A percentile compares a stretch with the other conserved stretches of the same genome.
Conservation (phyloP, 1,284 basidiomycete genomes). For the Boletus semigastroideus region DNA sequence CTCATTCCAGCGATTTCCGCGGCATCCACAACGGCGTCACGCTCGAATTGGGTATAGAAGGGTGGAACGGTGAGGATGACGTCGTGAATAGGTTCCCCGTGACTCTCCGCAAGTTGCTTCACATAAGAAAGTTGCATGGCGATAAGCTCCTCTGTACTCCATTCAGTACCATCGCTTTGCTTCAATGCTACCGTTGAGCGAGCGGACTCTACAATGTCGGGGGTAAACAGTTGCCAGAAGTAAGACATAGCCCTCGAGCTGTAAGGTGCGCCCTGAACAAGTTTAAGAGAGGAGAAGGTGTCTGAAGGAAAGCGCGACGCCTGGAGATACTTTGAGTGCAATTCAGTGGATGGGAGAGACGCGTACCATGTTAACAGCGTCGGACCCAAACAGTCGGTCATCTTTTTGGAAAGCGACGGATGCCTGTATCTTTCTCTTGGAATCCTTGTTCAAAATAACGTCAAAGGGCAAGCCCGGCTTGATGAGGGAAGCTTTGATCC, state of each 20-base stretch:
- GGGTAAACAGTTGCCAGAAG: conserved; percentile 65
- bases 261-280: conserved; percentile 77
- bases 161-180: conserved; percentile 64
- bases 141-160: conserved; percentile 88
- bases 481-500: conserved; percentile 94
- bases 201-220: conserved; percentile 55
- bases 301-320: conserved; percentile 89
- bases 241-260: conserved; percentile 63
- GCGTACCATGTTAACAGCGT: conserved; percentile 85
- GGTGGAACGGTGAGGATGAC: conserved; percentile 86
- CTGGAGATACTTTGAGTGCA: conserved; percentile 40
- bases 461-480: conserved; percentile 97
- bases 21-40: conserved; percentile 88
- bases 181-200: conserved; percentile 61
- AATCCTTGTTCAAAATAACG: conserved; percentile 94
- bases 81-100: conserved; percentile 76
- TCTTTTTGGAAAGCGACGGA: conserved; percentile 86
- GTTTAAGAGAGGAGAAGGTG: conserved; percentile 86
- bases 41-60: conserved; percentile 84
- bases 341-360: neutral
- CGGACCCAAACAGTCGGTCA: conserved; percentile 86
- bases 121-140: conserved; percentile 95
- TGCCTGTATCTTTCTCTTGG: conserved; percentile 92
- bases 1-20: conserved; percentile 87
- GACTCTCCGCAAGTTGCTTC: conserved; percentile 81